phyloP scores from a whole-genome alignment of 1,284 basidiomycete genomes.

The Schizophyllum amplum region DNA sequence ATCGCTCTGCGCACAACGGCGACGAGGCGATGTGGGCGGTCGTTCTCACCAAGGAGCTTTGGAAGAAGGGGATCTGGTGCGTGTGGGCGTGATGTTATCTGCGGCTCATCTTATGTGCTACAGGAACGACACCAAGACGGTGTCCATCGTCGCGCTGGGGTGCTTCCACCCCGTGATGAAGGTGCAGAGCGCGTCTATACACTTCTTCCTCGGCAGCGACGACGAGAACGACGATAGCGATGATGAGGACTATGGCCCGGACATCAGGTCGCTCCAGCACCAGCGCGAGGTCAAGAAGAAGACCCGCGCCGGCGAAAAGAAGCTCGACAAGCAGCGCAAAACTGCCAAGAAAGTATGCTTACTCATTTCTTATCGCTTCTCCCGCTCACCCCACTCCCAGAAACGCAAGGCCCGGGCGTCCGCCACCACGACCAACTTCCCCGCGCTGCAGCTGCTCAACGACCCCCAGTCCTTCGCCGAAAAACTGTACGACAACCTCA shows the following conservation, averaged over 20 bases:
- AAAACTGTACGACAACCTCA: conserved; percentile 85
- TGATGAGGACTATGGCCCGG: conserved; percentile 60
- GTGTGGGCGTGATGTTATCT: conserved; percentile 13
- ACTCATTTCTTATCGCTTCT: not conserved
- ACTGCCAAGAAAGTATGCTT: conserved; percentile 55
- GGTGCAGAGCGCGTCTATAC: conserved; percentile 92
- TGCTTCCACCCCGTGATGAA: conserved; percentile 93
- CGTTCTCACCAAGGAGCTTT: conserved; percentile 88
- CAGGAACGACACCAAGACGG: conserved; percentile 89
- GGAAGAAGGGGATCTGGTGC: conserved; percentile 90
- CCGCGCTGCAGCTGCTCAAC: conserved; percentile 88
- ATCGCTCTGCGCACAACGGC: conserved; percentile 39
- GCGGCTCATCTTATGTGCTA: not conserved
- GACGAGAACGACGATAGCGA: conserved; percentile 66
- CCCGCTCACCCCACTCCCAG: conserved; percentile 25
- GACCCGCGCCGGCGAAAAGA: conserved; percentile 72
- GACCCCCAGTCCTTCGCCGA: conserved; percentile 97
- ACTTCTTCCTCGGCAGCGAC: conserved; percentile 92
- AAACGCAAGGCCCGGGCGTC: conserved; percentile 48
- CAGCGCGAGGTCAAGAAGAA: conserved; percentile 86
- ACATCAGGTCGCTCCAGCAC: conserved; percentile 74
- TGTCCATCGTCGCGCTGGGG: conserved; percentile 87
- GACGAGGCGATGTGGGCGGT: conserved; percentile 99
- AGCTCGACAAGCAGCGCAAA: conserved; percentile 66
- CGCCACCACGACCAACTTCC: conserved; percentile 67